Conservation (phyloP, 2,329 filamentous ascomycete genomes). For the Hirsutella rhossiliensis region DNA sequence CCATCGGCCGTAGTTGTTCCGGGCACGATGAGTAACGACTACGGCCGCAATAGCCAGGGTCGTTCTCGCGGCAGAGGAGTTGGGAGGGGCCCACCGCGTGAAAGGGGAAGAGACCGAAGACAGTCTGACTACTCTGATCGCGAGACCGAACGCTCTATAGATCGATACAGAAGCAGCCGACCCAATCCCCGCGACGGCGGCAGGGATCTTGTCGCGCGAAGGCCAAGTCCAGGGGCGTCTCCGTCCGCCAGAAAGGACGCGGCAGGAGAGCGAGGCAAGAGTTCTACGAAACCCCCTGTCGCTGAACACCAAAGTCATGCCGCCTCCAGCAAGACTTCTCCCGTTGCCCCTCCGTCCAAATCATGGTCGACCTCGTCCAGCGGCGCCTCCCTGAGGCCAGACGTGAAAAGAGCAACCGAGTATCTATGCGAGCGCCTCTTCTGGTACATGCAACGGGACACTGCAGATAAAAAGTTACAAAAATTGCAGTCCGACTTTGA, state of each 20-base stretch:
- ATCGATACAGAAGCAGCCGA: too few relatives aligned
- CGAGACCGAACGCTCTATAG: not conserved
- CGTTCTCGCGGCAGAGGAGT: not conserved
- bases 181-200: too few relatives aligned
- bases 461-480: slow-evolving; percentile 7
- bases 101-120: not conserved
- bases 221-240: too few relatives aligned
- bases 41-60: not conserved
- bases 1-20: not conserved
- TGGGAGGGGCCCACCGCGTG: not conserved
- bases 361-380: not conserved
- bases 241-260: too few relatives aligned
- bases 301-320: too few relatives aligned
- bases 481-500: slow-evolving; percentile 7
- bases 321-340: too few relatives aligned
- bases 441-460: slow-evolving; percentile 8
- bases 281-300: too few relatives aligned
- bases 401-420: slow-evolving; percentile 8
- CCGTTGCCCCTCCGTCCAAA: too few relatives aligned
- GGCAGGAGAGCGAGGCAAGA: too few relatives aligned
- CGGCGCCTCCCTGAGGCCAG: not conserved
- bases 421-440: slow-evolving; percentile 11
- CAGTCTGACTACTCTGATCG: not conserved
- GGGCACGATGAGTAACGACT: not conserved
- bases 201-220: too few relatives aligned